These are phyloP conservation scores for Claviceps paspali DNA, from an alignment of 2,329 filamentous ascomycete genomes.

Conservation along the genomic window DNA sequence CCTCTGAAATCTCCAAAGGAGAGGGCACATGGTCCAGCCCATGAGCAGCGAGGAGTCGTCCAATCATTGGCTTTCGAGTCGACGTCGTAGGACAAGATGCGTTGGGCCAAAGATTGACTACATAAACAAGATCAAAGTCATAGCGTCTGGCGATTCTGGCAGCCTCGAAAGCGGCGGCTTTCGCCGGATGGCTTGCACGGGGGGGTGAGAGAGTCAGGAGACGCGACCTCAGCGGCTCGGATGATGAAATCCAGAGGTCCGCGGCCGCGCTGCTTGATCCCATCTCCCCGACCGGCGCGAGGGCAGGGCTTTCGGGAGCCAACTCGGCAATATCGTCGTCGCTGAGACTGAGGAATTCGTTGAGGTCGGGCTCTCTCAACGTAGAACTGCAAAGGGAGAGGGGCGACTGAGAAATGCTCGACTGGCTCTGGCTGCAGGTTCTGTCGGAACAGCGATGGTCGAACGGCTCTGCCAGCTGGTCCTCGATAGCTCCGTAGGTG, in stretches of 20 bases:
- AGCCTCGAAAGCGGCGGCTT: slow-evolving; percentile 36
- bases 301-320: slow-evolving; percentile 9
- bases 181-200: slow-evolving; percentile 26
- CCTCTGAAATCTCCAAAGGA: slow-evolving; percentile 35
- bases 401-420: slow-evolving; percentile 16
- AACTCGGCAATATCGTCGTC: slow-evolving; percentile 44
- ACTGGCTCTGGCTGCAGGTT: slow-evolving; percentile 17
- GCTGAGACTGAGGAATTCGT: slow-evolving; percentile 37
- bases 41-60: slow-evolving; percentile 39
- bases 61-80: slow-evolving; percentile 21
- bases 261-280: slow-evolving; percentile 6
- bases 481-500: slow-evolving; percentile 12
- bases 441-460: slow-evolving; percentile 12
- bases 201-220: slow-evolving; percentile 31
- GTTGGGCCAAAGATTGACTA: slow-evolving; percentile 41
- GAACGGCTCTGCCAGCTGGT: slow-evolving; percentile 13
- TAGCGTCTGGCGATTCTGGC: slow-evolving; percentile 40
- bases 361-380: slow-evolving; percentile 34
- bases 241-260: slow-evolving; percentile 10
- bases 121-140: slow-evolving; percentile 42
- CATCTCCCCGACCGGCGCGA: slow-evolving; percentile 4
- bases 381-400: slow-evolving; percentile 19
- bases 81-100: slow-evolving; percentile 7
- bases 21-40: slow-evolving; percentile 34
- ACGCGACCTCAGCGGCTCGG: slow-evolving; percentile 14